Evolutionary conservation across 768 basidiomycete genomes (phyloP).

Genomic region (Xerocomellus dryophilus): DNA sequence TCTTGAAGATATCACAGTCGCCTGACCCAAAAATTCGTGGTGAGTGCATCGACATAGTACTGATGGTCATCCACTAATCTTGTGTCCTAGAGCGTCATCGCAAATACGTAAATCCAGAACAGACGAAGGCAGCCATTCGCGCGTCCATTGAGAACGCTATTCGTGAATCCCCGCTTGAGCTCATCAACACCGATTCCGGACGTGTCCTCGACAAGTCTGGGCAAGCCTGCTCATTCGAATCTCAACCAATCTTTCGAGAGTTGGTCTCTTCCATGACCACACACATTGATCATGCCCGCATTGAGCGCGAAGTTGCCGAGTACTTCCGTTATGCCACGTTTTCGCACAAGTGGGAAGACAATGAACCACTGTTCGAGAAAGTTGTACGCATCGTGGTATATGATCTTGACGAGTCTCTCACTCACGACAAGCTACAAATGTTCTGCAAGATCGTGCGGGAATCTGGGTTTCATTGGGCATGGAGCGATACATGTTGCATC

Average conservation of each 20-base stretch:
- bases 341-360: not conserved
- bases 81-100: too few species aligned
- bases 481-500: not conserved
- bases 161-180: conserved; percentile 1
- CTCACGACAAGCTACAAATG: not conserved
- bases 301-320: not conserved
- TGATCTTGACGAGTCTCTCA: not conserved
- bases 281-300: not conserved
- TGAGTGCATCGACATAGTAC: too few species aligned
- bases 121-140: not conserved
- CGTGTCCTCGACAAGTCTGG: not conserved
- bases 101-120: not conserved
- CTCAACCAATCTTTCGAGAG: not conserved
- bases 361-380: not conserved
- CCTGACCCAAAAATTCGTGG: too few species aligned
- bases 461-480: not conserved
- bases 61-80: too few species aligned
- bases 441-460: not conserved
- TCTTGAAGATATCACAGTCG: too few species aligned
- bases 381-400: not conserved
- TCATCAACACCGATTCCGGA: conserved; percentile 3
- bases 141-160: not conserved
- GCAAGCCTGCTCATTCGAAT: conserved; percentile 3
- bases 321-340: not conserved
- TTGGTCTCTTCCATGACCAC: conserved; percentile 1